phyloP scores from a whole-genome alignment of 495 filamentous ascomycete genomes.

The Hypoxylon trugodes region DNA sequence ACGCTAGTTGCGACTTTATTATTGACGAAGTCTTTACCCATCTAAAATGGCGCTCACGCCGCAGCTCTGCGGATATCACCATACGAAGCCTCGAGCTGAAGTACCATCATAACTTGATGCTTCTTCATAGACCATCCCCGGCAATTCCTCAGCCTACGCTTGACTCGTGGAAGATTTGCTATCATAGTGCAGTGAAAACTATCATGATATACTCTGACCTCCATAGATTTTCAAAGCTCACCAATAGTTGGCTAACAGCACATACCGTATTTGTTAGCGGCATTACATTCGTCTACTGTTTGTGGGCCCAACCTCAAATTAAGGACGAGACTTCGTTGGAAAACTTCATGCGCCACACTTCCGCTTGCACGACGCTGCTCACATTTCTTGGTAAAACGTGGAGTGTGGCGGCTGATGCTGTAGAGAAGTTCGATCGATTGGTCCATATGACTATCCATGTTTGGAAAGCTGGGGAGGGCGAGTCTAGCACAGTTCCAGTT shows the following conservation, averaged over 20 bases:
- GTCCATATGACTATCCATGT: conserved; percentile 46
- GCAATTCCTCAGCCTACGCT: conserved; percentile 53
- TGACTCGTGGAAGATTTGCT: conserved; percentile 47
- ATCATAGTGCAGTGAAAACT: conserved; percentile 43
- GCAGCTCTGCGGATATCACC: conserved; percentile 28
- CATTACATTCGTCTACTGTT: conserved; percentile 53
- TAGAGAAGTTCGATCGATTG: conserved; percentile 53
- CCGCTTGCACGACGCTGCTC: conserved; percentile 50
- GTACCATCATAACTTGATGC: conserved; percentile 57
- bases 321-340: conserved; percentile 42
- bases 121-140: conserved; percentile 54
- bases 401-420: conserved; percentile 50
- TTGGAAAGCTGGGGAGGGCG: conserved; percentile 1
- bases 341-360: conserved; percentile 47
- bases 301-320: conserved; percentile 53
- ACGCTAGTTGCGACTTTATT: conserved; percentile 37
- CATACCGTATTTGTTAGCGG: conserved; percentile 56
- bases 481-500: not conserved
- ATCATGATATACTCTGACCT: conserved; percentile 17
- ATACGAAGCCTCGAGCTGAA: conserved; percentile 47
- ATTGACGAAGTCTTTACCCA: conserved; percentile 46
- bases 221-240: conserved; percentile 46
- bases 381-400: conserved; percentile 57
- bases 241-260: conserved; percentile 53
- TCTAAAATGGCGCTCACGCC: conserved; percentile 5